Evolutionary conservation across 1,139 yeast species (phyloP), one percentile per base, ranked within the genome.

Genomic region (Candida dubliniensis): DNA sequence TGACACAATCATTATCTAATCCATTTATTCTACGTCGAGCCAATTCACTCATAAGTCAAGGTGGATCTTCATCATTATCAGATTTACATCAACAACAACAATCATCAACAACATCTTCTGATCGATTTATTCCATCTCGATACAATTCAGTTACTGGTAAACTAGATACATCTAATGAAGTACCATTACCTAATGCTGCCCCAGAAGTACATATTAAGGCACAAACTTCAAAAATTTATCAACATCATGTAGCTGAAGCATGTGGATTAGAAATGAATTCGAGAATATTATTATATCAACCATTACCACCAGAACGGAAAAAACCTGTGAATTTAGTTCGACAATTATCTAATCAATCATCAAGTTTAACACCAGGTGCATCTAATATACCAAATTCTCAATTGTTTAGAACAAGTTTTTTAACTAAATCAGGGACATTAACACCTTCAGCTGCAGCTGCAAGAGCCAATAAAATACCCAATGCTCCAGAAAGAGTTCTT

Each of bases 201-300:
- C 79, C 79, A 9, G 72, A 71, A 51, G 71, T 76, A 8, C 78
- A 85, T 61, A 79, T 86, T 35, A 79, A 79, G 56, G 85, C 86
- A 1, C 90, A 84, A 60, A 81, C 87, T 1, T 76, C 82, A 33
- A 75, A 80, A 52, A 82, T 84, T 4, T 89, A 89, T 61, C 87
- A 87, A 62, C 82, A 84, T 55, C 85, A 89, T 40, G 96, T 91
- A 8, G 98, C 98, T 0, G 88, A 87, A 61, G 97, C 97, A 0
- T 90, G 97, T 62, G 98, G 98, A 0, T 74, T 91, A 44, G 87
- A 87, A 45, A 80, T 89, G 60, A 86, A 89, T 53, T 86, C 89
- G 47, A 75, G 97, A 50, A 88, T 93, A 36, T 70, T 93, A 48
- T 91, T 89, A 57, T 93, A 87, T 63, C 88, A 88, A 63, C 96